phyloP scores from a whole-genome alignment of 2,329 filamentous ascomycete genomes.

The Dactylellina haptotyla region DNA sequence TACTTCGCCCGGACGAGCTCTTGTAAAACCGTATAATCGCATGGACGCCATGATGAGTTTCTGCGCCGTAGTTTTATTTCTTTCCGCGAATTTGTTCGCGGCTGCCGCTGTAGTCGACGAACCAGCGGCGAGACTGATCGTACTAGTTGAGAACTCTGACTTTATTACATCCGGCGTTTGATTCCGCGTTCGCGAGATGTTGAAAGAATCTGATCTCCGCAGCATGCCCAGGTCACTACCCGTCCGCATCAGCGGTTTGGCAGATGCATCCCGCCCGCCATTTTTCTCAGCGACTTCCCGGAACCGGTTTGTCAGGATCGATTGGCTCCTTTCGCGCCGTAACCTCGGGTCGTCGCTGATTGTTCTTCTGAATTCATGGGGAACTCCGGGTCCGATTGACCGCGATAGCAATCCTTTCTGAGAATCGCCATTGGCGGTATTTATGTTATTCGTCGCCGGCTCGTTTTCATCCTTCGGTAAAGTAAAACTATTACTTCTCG shows the following conservation, averaged over 20 bases:
- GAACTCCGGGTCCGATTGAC: slow-evolving; percentile 13
- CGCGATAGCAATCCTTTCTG: slow-evolving; percentile 30
- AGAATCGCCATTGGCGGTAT: slow-evolving; percentile 19
- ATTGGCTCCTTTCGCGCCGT: slow-evolving; percentile 27
- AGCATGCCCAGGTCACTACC: slow-evolving; percentile 17
- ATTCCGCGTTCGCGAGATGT: slow-evolving; percentile 3
- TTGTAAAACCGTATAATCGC: slow-evolving; percentile 44
- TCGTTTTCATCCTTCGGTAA: slow-evolving; percentile 31
- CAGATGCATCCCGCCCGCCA: slow-evolving; percentile 20
- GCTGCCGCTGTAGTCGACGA: background rate
- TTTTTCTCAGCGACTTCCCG: slow-evolving; percentile 38
- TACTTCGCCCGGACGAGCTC: slow-evolving; percentile 32
- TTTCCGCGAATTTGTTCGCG: slow-evolving; percentile 31
- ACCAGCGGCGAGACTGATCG: background rate
- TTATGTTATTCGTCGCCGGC: background rate
- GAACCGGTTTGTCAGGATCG: slow-evolving; percentile 22
- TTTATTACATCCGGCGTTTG: slow-evolving; percentile 23
- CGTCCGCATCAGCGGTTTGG: slow-evolving; percentile 7
- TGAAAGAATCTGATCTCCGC: slow-evolving; percentile 38
- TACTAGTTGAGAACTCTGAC: slow-evolving; percentile 7
- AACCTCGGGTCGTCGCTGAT: slow-evolving; percentile 30
- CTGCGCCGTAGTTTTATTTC: slow-evolving; percentile 31
- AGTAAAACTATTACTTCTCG: slow-evolving; percentile 42
- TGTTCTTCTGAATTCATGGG: slow-evolving; percentile 30
- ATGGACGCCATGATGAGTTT: slow-evolving; percentile 45